Evolutionary conservation across 345 rosid genomes (phyloP), one percentile per base, ranked within the genome.

Genomic region (Cardamine resedifolia): DNA sequence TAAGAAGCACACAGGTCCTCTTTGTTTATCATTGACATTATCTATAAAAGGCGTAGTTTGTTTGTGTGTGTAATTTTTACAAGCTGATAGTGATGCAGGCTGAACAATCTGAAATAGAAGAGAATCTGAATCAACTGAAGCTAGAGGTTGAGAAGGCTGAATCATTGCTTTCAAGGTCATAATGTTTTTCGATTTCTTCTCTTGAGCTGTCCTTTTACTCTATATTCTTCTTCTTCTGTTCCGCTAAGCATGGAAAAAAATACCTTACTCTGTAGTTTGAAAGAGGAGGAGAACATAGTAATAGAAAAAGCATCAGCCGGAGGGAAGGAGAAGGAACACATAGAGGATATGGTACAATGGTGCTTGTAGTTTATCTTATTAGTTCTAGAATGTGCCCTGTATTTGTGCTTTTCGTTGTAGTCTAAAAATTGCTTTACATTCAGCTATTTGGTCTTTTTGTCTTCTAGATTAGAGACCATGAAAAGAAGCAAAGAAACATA

Each of bases 31-130:
- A 14, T 36, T 73, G 9, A 16, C n/a, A 14, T 41, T 34, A 38
- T 38, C 38, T 60, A n/a, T 48, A 44, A 21, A 34, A 43, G 18
- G 56, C 7, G 44, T 69, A 20, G 56, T 44, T 11, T 20, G 57
- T 20, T n/a, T n/a, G 45, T 69, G 45, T 34, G 74, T 44, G n/a
- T 31, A 4, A 1, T 56, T 2, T n/a, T n/a, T n/a, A n/a, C n/a
- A n/a, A 18, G 75, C 59, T 71, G 34, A 58, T 68, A 15, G 20
- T 72, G 64, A 66, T 77, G 57, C 84, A 93, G 98, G 88, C 85
- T 52, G 97, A 90, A 83, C 90, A 86, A 76, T 83, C 81, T 49
- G 87, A 90, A 85, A 79, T 82, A 36, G 89, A 87, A 83, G 90
- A 72, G 28, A 85, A 79, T 38, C 52, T 88, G 30, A 86, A 57